Conservation (phyloP, 1,139 yeast genomes). For the Pichia sp. region DNA sequence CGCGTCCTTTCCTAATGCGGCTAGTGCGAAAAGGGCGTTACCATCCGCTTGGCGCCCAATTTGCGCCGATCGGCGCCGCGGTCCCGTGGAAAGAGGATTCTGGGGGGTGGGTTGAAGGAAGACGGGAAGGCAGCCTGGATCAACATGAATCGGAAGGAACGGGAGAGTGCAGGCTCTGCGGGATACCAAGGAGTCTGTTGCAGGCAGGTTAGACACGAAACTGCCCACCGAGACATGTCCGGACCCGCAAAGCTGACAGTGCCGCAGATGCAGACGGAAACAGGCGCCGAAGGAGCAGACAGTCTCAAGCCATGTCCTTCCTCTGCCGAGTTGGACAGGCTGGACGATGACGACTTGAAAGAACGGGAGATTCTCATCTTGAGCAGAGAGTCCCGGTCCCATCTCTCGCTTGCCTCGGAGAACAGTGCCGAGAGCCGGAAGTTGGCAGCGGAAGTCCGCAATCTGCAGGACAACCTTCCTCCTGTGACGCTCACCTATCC, state of each 20-base stretch:
- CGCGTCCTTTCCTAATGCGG: constrained; percentile 1
- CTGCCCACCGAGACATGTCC: neutral
- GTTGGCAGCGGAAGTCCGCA: neutral
- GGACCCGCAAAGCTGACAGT: neutral
- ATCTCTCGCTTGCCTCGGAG: constrained; percentile 3
- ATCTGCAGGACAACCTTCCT: constrained; percentile 23
- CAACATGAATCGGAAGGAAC: too few species aligned
- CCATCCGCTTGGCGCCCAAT: neutral
- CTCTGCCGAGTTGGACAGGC: neutral
- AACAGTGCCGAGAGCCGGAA: neutral
- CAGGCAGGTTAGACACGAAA: too few species aligned
- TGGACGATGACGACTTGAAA: constrained; percentile 14
- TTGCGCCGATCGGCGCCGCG: neutral
- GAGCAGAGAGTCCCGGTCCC: constrained; percentile 21
- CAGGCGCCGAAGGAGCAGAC: neutral
- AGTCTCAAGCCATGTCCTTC: neutral
- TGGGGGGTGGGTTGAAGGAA: too few species aligned
- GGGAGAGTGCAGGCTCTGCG: too few species aligned
- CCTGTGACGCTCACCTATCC: constrained; percentile 38
- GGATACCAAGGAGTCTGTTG: too few species aligned
- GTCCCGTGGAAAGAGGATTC: too few species aligned
- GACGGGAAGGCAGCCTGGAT: too few species aligned
- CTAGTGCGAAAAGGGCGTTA: too few species aligned
- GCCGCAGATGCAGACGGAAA: neutral
- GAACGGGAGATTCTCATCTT: constrained; percentile 21